phyloP scores from a whole-genome alignment of 176 grass and related monocot genomes.

The Poa annua region DNA sequence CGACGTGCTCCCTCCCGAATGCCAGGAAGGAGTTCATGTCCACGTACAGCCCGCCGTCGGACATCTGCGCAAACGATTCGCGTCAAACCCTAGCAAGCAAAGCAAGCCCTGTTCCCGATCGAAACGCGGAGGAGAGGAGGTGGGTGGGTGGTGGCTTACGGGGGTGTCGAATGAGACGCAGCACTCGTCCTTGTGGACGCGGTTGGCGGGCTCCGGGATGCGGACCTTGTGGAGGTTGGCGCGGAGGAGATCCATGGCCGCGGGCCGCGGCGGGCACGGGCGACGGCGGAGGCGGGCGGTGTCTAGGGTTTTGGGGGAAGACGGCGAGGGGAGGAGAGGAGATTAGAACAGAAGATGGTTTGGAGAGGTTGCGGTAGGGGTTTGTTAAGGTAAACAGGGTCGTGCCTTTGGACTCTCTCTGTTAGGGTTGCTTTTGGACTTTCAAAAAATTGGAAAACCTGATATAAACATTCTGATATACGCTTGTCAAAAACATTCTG shows the following conservation, averaged over 20 bases:
- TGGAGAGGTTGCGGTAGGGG: not conserved
- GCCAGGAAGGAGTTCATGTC: constrained; percentile 91
- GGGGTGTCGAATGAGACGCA: constrained; percentile 95
- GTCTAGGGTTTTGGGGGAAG: constrained; percentile 53
- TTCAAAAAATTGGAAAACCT: no score
- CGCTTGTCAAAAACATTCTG: no score
- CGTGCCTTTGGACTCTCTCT: not conserved
- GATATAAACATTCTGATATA: no score
- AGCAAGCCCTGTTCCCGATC: constrained; percentile 9
- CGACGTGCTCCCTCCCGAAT: constrained; percentile 79
- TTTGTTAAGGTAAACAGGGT: not conserved
- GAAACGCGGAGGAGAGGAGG: not conserved
- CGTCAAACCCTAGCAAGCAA: constrained; percentile 33
- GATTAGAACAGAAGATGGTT: not conserved
- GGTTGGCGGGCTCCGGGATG: constrained; percentile 90
- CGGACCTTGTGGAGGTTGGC: constrained; percentile 83
- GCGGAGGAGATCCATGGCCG: constrained; percentile 89
- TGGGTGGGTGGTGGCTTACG: constrained; percentile 35
- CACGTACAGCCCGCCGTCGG: constrained; percentile 78
- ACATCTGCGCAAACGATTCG: constrained; percentile 47
- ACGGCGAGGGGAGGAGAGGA: constrained; percentile 5
- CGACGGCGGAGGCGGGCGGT: not conserved
- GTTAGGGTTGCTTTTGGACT: not conserved
- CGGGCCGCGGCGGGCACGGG: constrained; percentile 11
- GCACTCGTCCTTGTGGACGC: constrained; percentile 97